Conservation (phyloP, 306 rosid genomes). For the Aeschynomene evenia region DNA sequence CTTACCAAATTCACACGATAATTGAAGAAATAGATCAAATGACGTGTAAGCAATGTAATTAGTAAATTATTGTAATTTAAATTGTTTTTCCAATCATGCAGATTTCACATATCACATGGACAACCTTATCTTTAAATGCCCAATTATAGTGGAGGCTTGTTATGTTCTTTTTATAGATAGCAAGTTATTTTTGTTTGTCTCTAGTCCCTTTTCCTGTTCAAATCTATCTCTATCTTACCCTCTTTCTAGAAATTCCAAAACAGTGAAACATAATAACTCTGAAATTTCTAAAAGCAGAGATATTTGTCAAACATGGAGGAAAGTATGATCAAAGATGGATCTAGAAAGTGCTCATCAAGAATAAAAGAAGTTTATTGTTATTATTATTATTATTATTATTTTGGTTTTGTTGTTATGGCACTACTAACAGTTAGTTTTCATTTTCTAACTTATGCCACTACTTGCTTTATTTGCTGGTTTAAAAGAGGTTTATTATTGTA, state of each 20-base stretch:
- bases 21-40: no score
- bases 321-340: conserved; percentile 27
- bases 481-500: no score
- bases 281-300: conserved; percentile 1
- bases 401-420: not conserved
- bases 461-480: no score
- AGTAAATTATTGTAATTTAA: no score
- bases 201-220: not conserved
- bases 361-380: not conserved
- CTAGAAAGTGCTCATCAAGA: conserved; percentile 17
- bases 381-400: not conserved
- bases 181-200: conserved; percentile 24
- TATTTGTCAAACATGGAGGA: conserved; percentile 25
- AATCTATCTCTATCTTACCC: conserved; percentile 2
- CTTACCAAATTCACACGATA: no score
- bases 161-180: conserved; percentile 5
- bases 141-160: not conserved
- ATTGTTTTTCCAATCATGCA: not conserved
- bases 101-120: not conserved
- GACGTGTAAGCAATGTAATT: no score
- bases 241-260: not conserved
- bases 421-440: not conserved
- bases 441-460: not conserved
- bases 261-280: not conserved
- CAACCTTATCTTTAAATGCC: conserved; percentile 1